phyloP scores from a whole-genome alignment of 441 rosid species.

The Gossypium schwendimanii region DNA sequence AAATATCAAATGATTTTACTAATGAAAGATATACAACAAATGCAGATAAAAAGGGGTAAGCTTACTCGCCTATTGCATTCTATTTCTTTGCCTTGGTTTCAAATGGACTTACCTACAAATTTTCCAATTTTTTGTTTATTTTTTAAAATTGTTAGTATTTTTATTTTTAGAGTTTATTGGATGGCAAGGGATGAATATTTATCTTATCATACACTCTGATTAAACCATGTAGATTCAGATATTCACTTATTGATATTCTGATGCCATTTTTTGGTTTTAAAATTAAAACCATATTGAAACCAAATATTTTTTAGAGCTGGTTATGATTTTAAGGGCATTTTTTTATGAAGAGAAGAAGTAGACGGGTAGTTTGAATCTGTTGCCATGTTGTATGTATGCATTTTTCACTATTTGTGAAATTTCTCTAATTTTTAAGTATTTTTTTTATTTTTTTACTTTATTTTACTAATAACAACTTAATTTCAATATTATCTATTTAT shows the following conservation, averaged over 20 bases:
- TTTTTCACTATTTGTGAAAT: slow-evolving; percentile 31
- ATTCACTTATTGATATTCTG: slow-evolving; percentile 60
- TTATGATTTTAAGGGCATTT: too few species aligned
- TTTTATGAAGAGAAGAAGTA: slow-evolving; percentile 65
- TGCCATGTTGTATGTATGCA: slow-evolving; percentile 89
- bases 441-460: not conserved
- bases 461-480: too few species aligned
- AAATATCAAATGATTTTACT: slow-evolving; percentile 1
- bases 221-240: slow-evolving; percentile 24
- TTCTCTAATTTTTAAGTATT: slow-evolving; percentile 39
- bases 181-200: slow-evolving; percentile 36
- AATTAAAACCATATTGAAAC: not conserved
- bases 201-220: slow-evolving; percentile 48
- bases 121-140: not conserved
- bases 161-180: not conserved
- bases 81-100: slow-evolving; percentile 39
- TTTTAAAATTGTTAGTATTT: too few species aligned
- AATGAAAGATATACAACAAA: slow-evolving; percentile 37
- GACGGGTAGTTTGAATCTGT: slow-evolving; percentile 93
- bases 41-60: slow-evolving; percentile 30
- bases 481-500: too few species aligned
- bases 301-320: not conserved
- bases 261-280: slow-evolving; percentile 23
- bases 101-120: slow-evolving; percentile 43
- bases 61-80: slow-evolving; percentile 51